Percentiles rank a stretch among this genome's conserved stretches.
phyloP scores from a whole-genome alignment of 495 filamentous ascomycete genomes.

The Trypethelium eluteriae region DNA sequence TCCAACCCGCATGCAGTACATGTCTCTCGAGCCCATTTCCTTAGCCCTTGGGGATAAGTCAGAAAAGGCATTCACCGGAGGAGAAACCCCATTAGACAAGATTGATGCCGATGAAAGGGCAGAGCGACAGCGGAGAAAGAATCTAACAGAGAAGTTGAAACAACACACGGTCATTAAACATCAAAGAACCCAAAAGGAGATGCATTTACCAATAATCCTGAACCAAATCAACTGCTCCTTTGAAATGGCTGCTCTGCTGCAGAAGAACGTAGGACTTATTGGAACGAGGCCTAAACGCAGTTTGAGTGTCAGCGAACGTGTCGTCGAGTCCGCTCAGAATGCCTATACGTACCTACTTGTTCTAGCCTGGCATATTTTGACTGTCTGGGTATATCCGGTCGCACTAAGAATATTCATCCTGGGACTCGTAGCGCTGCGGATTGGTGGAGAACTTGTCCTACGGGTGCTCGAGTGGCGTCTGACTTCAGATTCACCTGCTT shows the following conservation, averaged over 20 bases:
- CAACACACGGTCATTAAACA: conserved; percentile 76
- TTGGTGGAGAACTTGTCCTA: conserved; percentile 72
- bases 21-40: conserved; percentile 83
- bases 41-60: conserved; percentile 75
- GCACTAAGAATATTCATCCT: conserved; percentile 65
- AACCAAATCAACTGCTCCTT: conserved; percentile 95
- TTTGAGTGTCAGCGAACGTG: conserved; percentile 87
- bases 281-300: conserved; percentile 71
- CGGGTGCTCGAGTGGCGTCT: conserved; percentile 78
- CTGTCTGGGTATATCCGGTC: conserved; percentile 70
- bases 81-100: conserved; percentile 37
- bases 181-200: conserved; percentile 71
- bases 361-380: conserved; percentile 61
- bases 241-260: conserved; percentile 74
- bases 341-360: conserved; percentile 67
- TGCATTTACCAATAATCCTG: conserved; percentile 69
- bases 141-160: conserved; percentile 81
- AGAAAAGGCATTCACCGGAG: conserved; percentile 29
- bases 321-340: conserved; percentile 86
- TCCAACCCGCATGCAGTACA: conserved; percentile 89
- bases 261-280: conserved; percentile 78
- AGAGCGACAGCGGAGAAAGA: conserved; percentile 47
- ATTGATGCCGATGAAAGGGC: conserved; percentile 58
- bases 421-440: conserved; percentile 69
- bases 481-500: conserved; percentile 65